These are phyloP conservation scores for Boletellus ananas DNA, from an alignment of 768 basidiomycete genomes.

Conservation along the genomic window DNA sequence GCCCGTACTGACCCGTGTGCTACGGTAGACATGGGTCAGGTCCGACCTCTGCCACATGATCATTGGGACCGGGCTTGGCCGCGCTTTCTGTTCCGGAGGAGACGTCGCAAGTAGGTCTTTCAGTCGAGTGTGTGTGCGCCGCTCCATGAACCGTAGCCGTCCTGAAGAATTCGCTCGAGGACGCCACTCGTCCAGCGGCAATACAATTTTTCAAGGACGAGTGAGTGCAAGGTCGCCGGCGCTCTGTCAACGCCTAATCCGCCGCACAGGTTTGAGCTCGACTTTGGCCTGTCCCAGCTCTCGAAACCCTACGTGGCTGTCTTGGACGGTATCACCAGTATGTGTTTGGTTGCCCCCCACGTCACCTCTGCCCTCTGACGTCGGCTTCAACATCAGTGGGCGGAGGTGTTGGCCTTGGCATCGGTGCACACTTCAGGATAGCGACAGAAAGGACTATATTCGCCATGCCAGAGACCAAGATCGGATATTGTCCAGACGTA, in stretches of 20 bases:
- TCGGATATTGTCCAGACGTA: slow-evolving; percentile 89
- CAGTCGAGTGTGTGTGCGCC: slow-evolving; percentile 1
- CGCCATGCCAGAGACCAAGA: slow-evolving; percentile 96
- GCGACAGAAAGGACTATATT: slow-evolving; percentile 91
- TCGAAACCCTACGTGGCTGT: slow-evolving; percentile 88
- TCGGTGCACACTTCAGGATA: slow-evolving; percentile 83
- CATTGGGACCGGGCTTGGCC: slow-evolving; percentile 64
- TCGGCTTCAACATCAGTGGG: slow-evolving; percentile 60
- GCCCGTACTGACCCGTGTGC: neutral
- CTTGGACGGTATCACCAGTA: slow-evolving; percentile 90
- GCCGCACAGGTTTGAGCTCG: slow-evolving; percentile 66
- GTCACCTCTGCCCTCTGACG: neutral
- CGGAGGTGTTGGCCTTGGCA: slow-evolving; percentile 86
- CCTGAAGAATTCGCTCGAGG: slow-evolving; percentile 45
- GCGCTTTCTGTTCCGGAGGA: slow-evolving; percentile 92
- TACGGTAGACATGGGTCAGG: slow-evolving; percentile 64
- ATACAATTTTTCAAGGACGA: slow-evolving; percentile 88
- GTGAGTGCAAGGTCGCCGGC: slow-evolving; percentile 42
- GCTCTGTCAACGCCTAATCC: slow-evolving; percentile 9
- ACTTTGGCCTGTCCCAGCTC: slow-evolving; percentile 65
- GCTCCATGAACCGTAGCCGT: slow-evolving; percentile 43
- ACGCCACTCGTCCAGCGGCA: slow-evolving; percentile 56
- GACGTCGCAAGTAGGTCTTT: slow-evolving; percentile 77
- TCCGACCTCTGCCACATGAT: slow-evolving; percentile 71
- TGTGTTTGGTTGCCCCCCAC: slow-evolving; percentile 27